phyloP scores from a whole-genome alignment of 2,329 filamentous ascomycete species.

The Ascochyta koolunga region DNA sequence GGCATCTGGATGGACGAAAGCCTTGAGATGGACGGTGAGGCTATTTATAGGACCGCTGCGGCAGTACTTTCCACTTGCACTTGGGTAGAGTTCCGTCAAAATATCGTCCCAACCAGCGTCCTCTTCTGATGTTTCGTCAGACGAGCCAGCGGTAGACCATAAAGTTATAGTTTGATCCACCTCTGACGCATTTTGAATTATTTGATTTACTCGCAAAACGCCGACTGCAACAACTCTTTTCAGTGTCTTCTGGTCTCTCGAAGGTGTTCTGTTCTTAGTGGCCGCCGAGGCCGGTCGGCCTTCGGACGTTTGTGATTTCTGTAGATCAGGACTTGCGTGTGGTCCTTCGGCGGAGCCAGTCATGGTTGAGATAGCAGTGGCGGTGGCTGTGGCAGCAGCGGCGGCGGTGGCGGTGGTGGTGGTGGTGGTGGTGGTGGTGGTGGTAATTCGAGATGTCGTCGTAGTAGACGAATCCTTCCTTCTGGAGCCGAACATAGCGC shows the following conservation, averaged over 20 bases:
- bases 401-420: not conserved
- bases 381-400: not conserved
- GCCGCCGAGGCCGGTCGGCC: slow-evolving; percentile 36
- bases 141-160: slow-evolving; percentile 66
- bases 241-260: slow-evolving; percentile 58
- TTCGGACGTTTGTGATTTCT: slow-evolving; percentile 30
- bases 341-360: slow-evolving; percentile 26
- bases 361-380: slow-evolving; percentile 4
- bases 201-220: slow-evolving; percentile 73
- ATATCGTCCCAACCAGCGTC: slow-evolving; percentile 75
- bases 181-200: slow-evolving; percentile 75
- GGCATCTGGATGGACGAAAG: slow-evolving; percentile 78
- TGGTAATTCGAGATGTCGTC: not conserved
- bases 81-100: slow-evolving; percentile 68
- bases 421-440: not conserved
- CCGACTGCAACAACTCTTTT: slow-evolving; percentile 78
- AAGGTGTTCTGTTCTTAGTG: slow-evolving; percentile 36
- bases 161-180: slow-evolving; percentile 77
- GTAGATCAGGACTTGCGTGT: slow-evolving; percentile 33
- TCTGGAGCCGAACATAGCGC: slow-evolving; percentile 72
- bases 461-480: slow-evolving; percentile 50
- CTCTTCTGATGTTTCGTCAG: slow-evolving; percentile 51
- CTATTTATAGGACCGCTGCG: slow-evolving; percentile 75
- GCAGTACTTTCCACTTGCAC: slow-evolving; percentile 74
- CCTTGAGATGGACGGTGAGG: slow-evolving; percentile 77